phyloP scores from a whole-genome alignment of 176 grass and related monocot species.

The Puya raimondii region DNA sequence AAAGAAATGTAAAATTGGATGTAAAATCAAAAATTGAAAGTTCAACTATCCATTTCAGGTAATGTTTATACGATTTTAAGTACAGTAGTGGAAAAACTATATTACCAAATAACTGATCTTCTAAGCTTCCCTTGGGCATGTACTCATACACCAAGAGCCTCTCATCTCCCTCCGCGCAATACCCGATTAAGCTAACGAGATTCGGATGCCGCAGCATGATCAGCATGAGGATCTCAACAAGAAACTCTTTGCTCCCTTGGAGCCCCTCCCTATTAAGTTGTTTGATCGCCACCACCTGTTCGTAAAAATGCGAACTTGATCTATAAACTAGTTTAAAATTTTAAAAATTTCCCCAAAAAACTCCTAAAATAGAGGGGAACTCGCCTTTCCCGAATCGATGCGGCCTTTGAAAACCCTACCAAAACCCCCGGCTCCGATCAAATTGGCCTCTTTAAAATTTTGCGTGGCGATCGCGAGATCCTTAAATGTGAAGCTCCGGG shows the following conservation, averaged over 20 bases:
- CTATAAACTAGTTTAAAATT: not conserved
- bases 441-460: slow-evolving; percentile 72
- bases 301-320: slow-evolving; percentile 8
- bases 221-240: slow-evolving; percentile 93
- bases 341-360: not conserved
- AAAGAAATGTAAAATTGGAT: too few species aligned
- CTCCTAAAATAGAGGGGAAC: not conserved
- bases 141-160: slow-evolving; percentile 86
- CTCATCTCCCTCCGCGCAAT: slow-evolving; percentile 91
- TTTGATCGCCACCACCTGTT: slow-evolving; percentile 81
- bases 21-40: too few species aligned
- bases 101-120: slow-evolving; percentile 76
- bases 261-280: slow-evolving; percentile 60
- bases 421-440: slow-evolving; percentile 83
- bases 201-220: slow-evolving; percentile 63
- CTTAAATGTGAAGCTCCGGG: slow-evolving; percentile 81
- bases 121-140: slow-evolving; percentile 88
- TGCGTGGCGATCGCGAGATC: slow-evolving; percentile 66
- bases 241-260: slow-evolving; percentile 79
- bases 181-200: slow-evolving; percentile 73
- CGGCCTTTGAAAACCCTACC: slow-evolving; percentile 89
- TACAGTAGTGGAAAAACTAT: too few species aligned
- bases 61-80: too few species aligned
- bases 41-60: too few species aligned
- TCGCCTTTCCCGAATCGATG: slow-evolving; percentile 55